These are phyloP conservation scores for Allium sativum DNA, from an alignment of 106 monocot genomes.

Conservation along the genomic window DNA sequence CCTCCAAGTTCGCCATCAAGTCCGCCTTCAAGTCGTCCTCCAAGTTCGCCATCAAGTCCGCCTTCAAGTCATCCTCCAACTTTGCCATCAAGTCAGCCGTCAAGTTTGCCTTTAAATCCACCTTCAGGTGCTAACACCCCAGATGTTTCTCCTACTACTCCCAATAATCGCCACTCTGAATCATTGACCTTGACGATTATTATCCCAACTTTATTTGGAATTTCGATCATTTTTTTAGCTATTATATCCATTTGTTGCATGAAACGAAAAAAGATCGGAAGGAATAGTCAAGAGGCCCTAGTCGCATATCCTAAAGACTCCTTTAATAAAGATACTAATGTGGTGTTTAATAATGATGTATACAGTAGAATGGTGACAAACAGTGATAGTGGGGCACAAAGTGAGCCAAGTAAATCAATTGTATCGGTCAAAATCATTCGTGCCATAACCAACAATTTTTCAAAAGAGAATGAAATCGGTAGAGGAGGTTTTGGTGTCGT, in stretches of 20 bases:
- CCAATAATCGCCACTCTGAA: background rate
- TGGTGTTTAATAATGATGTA: constrained; percentile 13
- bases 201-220: constrained; percentile 7
- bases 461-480: constrained; percentile 44
- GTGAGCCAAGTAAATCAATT: constrained; percentile 23
- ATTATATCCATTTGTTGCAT: constrained; percentile 7
- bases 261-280: constrained; percentile 10
- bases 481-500: constrained; percentile 57
- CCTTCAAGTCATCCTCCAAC: background rate
- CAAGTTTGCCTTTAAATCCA: background rate
- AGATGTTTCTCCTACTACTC: background rate
- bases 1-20: too few relatives aligned
- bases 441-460: constrained; percentile 26
- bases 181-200: constrained; percentile 4
- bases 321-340: constrained; percentile 33
- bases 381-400: constrained; percentile 9
- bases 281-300: constrained; percentile 13
- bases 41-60: too few relatives aligned
- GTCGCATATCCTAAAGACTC: constrained; percentile 37
- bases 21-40: background rate
- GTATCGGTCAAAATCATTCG: constrained; percentile 33
- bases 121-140: background rate
- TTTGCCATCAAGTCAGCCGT: background rate
- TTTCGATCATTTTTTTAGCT: constrained; percentile 14
- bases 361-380: constrained; percentile 10